phyloP scores from a whole-genome alignment of 2,329 filamentous ascomycete species.

The Pseudocercospora vitis region DNA sequence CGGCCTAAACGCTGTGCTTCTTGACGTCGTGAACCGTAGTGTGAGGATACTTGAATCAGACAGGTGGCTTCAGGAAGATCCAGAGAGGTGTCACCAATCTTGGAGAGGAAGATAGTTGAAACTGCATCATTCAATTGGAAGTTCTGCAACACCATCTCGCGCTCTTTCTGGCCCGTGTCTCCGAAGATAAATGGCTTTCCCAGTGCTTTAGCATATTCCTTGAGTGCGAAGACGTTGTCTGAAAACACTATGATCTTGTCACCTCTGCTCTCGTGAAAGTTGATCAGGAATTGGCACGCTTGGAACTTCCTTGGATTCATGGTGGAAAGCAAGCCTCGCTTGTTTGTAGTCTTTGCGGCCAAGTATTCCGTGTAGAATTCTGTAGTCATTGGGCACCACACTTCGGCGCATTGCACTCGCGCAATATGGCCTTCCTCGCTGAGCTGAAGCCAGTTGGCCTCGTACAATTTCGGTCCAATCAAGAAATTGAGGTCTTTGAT shows the following conservation, averaged over 20 bases:
- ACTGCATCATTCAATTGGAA: slow-evolving; percentile 90
- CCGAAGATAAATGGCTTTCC: slow-evolving; percentile 90
- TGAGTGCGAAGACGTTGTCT: slow-evolving; percentile 91
- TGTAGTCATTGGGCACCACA: slow-evolving; percentile 99
- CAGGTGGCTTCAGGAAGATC: slow-evolving; percentile 96
- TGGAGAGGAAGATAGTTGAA: slow-evolving; percentile 92
- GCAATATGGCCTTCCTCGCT: slow-evolving; percentile 97
- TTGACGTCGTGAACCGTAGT: slow-evolving; percentile 94
- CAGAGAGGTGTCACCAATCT: slow-evolving; percentile 97
- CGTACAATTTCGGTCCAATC: slow-evolving; percentile 95
- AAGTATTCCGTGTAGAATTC: slow-evolving; percentile 98
- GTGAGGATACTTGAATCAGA: slow-evolving; percentile 94
- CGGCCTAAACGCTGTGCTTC: slow-evolving; percentile 92
- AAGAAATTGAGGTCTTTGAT: slow-evolving; percentile 96
- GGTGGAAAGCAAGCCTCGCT: slow-evolving; percentile 74
- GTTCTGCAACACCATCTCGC: slow-evolving; percentile 83
- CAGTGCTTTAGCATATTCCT: slow-evolving; percentile 67
- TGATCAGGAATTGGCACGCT: slow-evolving; percentile 95
- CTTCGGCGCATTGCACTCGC: slow-evolving; percentile 94
- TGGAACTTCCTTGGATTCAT: slow-evolving; percentile 99
- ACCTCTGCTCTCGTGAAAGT: slow-evolving; percentile 90
- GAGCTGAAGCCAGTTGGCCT: slow-evolving; percentile 99
- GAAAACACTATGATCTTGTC: slow-evolving; percentile 99
- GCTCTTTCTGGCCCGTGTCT: slow-evolving; percentile 80
- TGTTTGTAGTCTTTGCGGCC: slow-evolving; percentile 61